A percentile compares a stretch with the other conserved stretches of the same genome.
Conservation (phyloP, 345 rosid genomes). For the Citrus mangshanensis region DNA sequence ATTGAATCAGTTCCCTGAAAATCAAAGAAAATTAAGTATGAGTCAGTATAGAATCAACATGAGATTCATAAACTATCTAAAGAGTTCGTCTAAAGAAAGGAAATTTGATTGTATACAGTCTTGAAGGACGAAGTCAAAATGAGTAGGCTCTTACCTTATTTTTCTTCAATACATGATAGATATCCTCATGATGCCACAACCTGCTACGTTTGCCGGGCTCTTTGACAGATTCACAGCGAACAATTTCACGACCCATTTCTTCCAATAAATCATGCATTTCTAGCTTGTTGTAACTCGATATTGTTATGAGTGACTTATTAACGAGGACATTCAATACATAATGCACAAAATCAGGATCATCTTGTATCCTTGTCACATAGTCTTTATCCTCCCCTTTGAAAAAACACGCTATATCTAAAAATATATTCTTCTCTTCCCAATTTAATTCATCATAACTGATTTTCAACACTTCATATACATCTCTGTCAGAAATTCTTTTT, state of each 20-base stretch:
- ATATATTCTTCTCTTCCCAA: constrained; percentile 22
- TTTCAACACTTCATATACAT: constrained; percentile 6
- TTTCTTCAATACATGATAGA: constrained; percentile 17
- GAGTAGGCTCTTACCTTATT: not conserved
- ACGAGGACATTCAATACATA: not conserved
- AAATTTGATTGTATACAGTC: no score
- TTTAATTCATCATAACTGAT: constrained; percentile 16
- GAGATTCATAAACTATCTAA: not conserved
- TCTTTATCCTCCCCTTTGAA: constrained; percentile 26
- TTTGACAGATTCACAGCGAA: constrained; percentile 14
- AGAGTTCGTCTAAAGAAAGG: not conserved
- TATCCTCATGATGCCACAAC: constrained; percentile 12
- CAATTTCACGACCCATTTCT: constrained; percentile 38
- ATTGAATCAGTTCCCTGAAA: not conserved
- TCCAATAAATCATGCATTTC: constrained; percentile 42
- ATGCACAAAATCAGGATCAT: not conserved
- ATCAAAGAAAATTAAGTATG: not conserved
- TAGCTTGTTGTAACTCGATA: constrained; percentile 8
- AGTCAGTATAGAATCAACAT: not conserved
- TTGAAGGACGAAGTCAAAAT: not conserved
- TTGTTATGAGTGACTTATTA: constrained; percentile 34
- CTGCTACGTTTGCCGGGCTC: constrained; percentile 26
- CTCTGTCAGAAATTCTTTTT: not conserved
- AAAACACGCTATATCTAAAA: constrained; percentile 48
- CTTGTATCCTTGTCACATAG: constrained; percentile 20